A percentile compares a stretch with the other conserved stretches of the same genome.
phyloP scores from a whole-genome alignment of 208 protist genomes.

The Wallacemonas sp. region DNA sequence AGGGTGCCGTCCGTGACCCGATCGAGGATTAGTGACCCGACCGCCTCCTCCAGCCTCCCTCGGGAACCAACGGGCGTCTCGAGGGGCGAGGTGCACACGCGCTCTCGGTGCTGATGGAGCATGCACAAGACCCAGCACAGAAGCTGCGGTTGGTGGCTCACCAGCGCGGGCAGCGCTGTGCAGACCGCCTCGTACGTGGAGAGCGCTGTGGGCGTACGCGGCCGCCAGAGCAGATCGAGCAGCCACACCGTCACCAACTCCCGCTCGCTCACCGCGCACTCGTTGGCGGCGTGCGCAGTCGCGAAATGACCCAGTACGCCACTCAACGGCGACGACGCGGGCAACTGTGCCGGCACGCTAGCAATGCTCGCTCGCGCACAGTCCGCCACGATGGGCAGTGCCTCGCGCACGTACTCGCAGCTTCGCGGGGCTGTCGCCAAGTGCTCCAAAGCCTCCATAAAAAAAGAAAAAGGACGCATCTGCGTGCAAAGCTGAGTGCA shows the following conservation, averaged over 20 bases:
- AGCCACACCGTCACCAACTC: conserved; percentile 44
- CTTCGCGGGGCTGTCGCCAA: conserved; percentile 36
- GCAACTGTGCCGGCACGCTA: background rate
- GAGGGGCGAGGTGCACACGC: background rate
- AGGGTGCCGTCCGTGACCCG: background rate
- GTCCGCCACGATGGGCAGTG: conserved; percentile 1
- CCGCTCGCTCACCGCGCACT: conserved; percentile 21
- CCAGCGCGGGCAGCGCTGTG: background rate
- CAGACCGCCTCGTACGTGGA: background rate
- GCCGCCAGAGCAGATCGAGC: conserved; percentile 33
- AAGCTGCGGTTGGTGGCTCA: background rate
- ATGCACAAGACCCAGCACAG: conserved; percentile 8
- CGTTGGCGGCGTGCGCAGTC: conserved; percentile 15
- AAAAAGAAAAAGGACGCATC: conserved; percentile 62
- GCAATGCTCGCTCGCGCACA: background rate
- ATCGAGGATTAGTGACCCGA: background rate
- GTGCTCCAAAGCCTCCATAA: conserved; percentile 52
- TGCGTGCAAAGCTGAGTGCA: conserved; percentile 59
- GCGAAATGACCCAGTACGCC: too few species aligned
- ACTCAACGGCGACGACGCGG: too few species aligned
- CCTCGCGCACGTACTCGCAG: conserved; percentile 20
- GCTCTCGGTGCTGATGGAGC: background rate
- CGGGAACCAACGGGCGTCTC: background rate
- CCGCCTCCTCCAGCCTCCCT: background rate
- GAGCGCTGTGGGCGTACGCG: background rate